These are phyloP conservation scores for Ballota nigra DNA, from an alignment of 257 asterid species.

Conservation along the genomic window DNA sequence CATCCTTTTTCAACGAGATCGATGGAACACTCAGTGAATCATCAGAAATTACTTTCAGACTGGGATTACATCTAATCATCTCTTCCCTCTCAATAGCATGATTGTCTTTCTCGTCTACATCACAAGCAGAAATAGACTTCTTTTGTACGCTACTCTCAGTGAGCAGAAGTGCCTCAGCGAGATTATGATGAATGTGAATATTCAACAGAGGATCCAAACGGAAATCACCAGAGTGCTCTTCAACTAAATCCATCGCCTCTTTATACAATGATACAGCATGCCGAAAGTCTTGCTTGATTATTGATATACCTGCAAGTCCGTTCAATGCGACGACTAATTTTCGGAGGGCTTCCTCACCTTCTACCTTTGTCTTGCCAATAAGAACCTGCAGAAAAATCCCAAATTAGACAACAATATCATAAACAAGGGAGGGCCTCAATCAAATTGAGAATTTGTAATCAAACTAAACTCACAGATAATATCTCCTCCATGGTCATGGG, in stretches of 20 bases:
- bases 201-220: constrained; percentile 93
- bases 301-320: constrained; percentile 95
- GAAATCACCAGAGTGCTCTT: constrained; percentile 75
- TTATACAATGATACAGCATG: constrained; percentile 72
- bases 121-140: constrained; percentile 28
- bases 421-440: constrained; percentile 15
- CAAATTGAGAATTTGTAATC: constrained; percentile 19
- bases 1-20: constrained; percentile 30
- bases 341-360: constrained; percentile 96
- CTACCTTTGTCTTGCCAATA: constrained; percentile 84
- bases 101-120: constrained; percentile 30
- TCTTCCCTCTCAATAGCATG: constrained; percentile 35
- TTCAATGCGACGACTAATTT: constrained; percentile 83
- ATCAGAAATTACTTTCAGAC: constrained; percentile 25
- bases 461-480: constrained; percentile 59
- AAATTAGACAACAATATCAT: constrained; percentile 7
- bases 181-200: constrained; percentile 88
- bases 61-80: constrained; percentile 25
- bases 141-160: constrained; percentile 30
- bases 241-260: constrained; percentile 77
- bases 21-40: constrained; percentile 34
- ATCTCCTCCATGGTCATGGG: constrained; percentile 99
- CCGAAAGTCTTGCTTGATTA: constrained; percentile 66
- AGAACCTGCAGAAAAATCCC: constrained; percentile 63
- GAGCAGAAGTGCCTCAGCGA: constrained; percentile 63